Percentiles rank a stretch among this genome's conserved stretches.
These are phyloP conservation scores for Aspergillus aculeatinus DNA, from an alignment of 2,329 filamentous ascomycete species.

Conservation along the genomic window DNA sequence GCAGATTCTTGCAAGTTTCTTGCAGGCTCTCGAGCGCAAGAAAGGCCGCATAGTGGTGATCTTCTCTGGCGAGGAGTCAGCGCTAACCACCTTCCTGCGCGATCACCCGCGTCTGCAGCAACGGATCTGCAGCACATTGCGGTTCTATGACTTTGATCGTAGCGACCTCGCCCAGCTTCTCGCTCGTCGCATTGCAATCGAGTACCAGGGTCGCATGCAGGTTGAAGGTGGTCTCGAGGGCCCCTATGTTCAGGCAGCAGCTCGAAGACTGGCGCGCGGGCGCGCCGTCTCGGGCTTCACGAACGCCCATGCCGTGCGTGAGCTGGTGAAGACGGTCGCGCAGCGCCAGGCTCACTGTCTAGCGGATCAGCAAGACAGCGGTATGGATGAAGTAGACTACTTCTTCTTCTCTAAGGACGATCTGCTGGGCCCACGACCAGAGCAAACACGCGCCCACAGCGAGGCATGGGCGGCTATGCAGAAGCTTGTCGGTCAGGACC, in stretches of 20 bases:
- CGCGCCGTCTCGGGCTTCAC: constrained; percentile 16
- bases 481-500: constrained; percentile 19
- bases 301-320: constrained; percentile 18
- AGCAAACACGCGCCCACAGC: constrained; percentile 13
- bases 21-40: constrained; percentile 18
- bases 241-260: constrained; percentile 20
- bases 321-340: constrained; percentile 16
- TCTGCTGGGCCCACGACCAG: constrained; percentile 18
- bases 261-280: constrained; percentile 19
- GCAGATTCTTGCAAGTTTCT: constrained; percentile 13
- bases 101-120: constrained; percentile 15
- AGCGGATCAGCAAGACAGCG: constrained; percentile 14
- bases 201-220: constrained; percentile 20
- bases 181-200: constrained; percentile 14
- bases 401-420: constrained; percentile 24
- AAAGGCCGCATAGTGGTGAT: constrained; percentile 17
- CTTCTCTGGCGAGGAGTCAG: constrained; percentile 13
- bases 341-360: constrained; percentile 19
- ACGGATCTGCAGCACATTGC: constrained; percentile 18
- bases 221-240: constrained; percentile 23
- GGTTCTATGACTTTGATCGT: constrained; percentile 20
- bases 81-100: constrained; percentile 16
- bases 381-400: constrained; percentile 20
- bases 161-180: constrained; percentile 13
- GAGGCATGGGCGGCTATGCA: constrained; percentile 19